Percentiles rank a stretch among this genome's conserved stretches.
Conservation (phyloP, 345 rosid species). For the Eucalyptus pumila region DNA sequence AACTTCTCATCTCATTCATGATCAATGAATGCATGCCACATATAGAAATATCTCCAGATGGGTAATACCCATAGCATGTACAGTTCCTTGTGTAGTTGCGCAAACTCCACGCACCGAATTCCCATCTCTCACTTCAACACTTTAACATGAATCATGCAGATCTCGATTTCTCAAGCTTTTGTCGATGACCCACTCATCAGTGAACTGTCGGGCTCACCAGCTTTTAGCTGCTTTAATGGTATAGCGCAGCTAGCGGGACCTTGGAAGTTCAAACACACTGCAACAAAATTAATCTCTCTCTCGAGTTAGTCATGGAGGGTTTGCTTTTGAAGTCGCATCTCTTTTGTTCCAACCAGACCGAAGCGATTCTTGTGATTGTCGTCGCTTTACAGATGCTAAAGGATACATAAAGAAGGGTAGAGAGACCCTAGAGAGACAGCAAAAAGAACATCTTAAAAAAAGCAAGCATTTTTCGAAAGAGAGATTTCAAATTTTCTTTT, state of each 20-base stretch:
- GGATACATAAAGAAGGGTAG: not conserved
- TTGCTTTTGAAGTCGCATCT: not conserved
- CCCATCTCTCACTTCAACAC: not conserved
- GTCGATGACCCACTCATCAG: not conserved
- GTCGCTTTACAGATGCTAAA: not conserved
- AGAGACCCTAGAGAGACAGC: not conserved
- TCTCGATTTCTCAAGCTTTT: not conserved
- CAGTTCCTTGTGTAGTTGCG: not conserved
- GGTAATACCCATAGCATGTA: not conserved
- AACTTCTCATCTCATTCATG: not conserved
- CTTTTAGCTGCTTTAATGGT: not conserved
- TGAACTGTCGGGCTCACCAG: not conserved
- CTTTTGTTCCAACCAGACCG: not conserved
- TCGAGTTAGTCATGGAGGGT: not conserved
- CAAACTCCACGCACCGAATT: not conserved
- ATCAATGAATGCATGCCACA: not conserved
- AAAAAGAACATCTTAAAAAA: not conserved
- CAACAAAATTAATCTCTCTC: not conserved
- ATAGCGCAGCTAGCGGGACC: not conserved
- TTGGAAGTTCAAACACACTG: not conserved
- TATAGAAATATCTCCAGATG: not conserved
- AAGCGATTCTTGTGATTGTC: not conserved
- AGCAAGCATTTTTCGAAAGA: not conserved
- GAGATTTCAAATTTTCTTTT: not conserved
- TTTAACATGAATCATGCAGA: not conserved